Evolutionary conservation across 2,329 filamentous ascomycete species (phyloP).

Genomic region (Rhexocercosporidium sp.): DNA sequence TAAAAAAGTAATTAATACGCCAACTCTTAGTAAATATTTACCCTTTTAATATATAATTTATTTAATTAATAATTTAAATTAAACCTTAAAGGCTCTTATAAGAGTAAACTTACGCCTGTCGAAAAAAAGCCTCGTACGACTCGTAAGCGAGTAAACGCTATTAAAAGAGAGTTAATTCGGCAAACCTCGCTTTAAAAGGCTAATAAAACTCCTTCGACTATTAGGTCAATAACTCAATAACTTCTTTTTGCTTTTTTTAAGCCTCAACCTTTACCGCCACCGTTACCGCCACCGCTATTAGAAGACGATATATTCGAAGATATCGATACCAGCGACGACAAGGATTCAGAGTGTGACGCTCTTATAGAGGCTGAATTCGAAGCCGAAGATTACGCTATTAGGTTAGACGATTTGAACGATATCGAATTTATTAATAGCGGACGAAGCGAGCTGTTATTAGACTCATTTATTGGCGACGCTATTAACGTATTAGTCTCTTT

Average conservation of each 20-base stretch:
- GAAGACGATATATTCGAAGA: no score
- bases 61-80: background rate
- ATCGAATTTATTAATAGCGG: background rate
- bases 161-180: background rate
- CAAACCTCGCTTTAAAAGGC: background rate
- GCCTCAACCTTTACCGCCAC: background rate
- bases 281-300: background rate
- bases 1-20: no score
- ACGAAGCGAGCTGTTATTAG: background rate
- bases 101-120: no score
- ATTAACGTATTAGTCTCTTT: background rate
- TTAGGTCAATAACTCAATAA: background rate
- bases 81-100: background rate
- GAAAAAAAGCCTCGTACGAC: no score
- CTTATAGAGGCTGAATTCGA: no score
- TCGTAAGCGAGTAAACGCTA: no score
- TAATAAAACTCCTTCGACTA: background rate
- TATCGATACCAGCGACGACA: no score
- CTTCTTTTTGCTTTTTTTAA: background rate
- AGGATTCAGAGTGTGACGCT: no score
- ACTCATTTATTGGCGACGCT: background rate
- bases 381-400: background rate
- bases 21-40: background rate
- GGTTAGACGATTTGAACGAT: background rate
- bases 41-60: background rate